These are phyloP conservation scores for Phyllosticta citribraziliensis DNA, from an alignment of 2,329 filamentous ascomycete species.

Conservation along the genomic window DNA sequence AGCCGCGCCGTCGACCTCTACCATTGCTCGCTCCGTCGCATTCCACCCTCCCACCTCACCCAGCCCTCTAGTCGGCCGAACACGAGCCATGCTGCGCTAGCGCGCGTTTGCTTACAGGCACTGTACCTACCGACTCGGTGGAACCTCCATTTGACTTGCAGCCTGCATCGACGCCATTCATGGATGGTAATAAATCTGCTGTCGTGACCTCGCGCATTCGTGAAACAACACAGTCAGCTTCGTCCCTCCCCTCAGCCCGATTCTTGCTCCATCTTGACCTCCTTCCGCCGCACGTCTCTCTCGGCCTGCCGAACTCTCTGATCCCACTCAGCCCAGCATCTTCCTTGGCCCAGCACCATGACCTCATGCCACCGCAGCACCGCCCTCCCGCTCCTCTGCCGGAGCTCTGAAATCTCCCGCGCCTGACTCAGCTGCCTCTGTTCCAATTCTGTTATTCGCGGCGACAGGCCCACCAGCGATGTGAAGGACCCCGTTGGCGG, in stretches of 20 bases:
- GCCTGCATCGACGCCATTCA: neutral
- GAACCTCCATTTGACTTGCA: neutral
- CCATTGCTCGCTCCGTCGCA: neutral
- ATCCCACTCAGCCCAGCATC: conserved; percentile 63
- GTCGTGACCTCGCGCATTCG: neutral
- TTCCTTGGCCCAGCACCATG: conserved; percentile 57
- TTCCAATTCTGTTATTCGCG: conserved; percentile 53
- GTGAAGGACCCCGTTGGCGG: conserved; percentile 37
- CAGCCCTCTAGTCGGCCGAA: neutral
- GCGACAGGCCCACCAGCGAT: conserved; percentile 47
- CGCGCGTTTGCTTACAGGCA: neutral
- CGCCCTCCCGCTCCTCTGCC: conserved; percentile 49
- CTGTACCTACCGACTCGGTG: neutral
- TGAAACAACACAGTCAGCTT: neutral
- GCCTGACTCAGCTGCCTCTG: conserved; percentile 52
- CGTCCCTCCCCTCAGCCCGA: conserved; percentile 25
- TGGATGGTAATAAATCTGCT: neutral
- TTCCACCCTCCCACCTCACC: neutral
- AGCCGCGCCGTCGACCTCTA: neutral
- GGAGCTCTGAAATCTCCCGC: conserved; percentile 53
- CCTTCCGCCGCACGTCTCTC: conserved; percentile 52
- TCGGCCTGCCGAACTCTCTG: conserved; percentile 57
- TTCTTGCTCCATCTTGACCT: conserved; percentile 46
- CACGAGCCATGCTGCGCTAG: neutral
- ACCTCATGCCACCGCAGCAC: conserved; percentile 60